phyloP scores from a whole-genome alignment of 1,284 basidiomycete genomes.

The Jaminaea rosea region DNA sequence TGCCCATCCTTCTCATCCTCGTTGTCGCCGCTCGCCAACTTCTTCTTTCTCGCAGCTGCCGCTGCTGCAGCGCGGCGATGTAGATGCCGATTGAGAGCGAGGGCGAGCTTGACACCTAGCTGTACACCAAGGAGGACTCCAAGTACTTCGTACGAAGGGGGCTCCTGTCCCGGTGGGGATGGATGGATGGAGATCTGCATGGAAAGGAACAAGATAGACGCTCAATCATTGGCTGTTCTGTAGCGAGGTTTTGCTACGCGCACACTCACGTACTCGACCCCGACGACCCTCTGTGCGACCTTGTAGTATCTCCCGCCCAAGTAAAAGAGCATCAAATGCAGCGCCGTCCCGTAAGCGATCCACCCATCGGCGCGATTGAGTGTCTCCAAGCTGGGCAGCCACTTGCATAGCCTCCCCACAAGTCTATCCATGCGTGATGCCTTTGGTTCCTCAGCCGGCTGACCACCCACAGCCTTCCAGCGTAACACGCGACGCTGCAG shows the following conservation, averaged over 20 bases:
- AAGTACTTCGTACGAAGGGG: slow-evolving; percentile 47
- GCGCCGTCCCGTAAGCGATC: slow-evolving; percentile 34
- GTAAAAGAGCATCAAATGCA: slow-evolving; percentile 49
- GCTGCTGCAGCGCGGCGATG: slow-evolving; percentile 5
- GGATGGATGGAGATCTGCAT: slow-evolving; percentile 20
- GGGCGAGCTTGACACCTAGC: slow-evolving; percentile 33
- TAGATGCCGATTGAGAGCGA: slow-evolving; percentile 14
- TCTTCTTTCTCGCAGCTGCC: slow-evolving; percentile 3
- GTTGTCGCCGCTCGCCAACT: slow-evolving; percentile 5
- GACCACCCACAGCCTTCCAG: slow-evolving; percentile 1
- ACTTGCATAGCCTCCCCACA: slow-evolving; percentile 7
- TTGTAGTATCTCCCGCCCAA: slow-evolving; percentile 48
- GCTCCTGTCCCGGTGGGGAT: slow-evolving; percentile 18
- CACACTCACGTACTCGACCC: slow-evolving; percentile 39
- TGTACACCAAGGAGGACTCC: slow-evolving; percentile 46
- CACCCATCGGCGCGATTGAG: slow-evolving; percentile 34
- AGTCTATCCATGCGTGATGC: slow-evolving; percentile 11
- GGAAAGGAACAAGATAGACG: slow-evolving; percentile 5
- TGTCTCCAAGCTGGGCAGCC: slow-evolving; percentile 39
- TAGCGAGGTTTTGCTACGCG: neutral
- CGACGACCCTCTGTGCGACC: slow-evolving; percentile 43
- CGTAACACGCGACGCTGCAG: slow-evolving; percentile 12
- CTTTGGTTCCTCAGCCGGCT: slow-evolving; percentile 1
- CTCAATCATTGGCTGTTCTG: neutral
- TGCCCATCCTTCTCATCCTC: slow-evolving; percentile 1